phyloP scores from a whole-genome alignment of 164 flowering plant genomes.

The Piper longum region DNA sequence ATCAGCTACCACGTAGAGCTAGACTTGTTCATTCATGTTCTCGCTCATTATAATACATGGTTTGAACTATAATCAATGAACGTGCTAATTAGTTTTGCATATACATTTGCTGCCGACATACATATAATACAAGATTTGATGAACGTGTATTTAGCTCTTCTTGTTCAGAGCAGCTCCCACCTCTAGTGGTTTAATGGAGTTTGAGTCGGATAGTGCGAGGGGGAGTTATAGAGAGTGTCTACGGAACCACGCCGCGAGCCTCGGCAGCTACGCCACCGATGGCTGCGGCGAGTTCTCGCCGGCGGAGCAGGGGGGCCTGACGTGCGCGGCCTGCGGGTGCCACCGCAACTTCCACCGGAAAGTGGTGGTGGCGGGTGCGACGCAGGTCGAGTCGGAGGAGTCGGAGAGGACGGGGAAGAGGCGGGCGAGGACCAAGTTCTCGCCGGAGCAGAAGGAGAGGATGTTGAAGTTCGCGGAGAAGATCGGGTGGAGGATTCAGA shows the following conservation, averaged over 20 bases:
- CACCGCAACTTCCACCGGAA: slow-evolving; percentile 23
- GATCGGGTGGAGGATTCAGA: slow-evolving; percentile 15
- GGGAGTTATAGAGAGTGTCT: slow-evolving; percentile 14
- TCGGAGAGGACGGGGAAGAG: slow-evolving; percentile 10
- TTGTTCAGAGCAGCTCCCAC: no score
- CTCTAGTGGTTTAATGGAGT: background rate
- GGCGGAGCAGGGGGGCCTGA: slow-evolving; percentile 4
- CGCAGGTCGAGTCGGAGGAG: slow-evolving; percentile 3
- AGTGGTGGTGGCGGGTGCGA: background rate
- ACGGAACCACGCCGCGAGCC: slow-evolving; percentile 21
- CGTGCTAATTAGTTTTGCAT: no score
- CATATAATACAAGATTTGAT: no score
- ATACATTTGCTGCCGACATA: no score
- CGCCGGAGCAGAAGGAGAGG: slow-evolving; percentile 18
- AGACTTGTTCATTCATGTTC: no score
- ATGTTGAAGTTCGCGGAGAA: slow-evolving; percentile 21
- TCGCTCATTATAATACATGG: no score
- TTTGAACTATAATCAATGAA: no score
- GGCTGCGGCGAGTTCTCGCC: slow-evolving; percentile 22
- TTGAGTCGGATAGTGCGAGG: background rate
- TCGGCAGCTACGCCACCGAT: slow-evolving; percentile 19
- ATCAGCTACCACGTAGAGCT: no score
- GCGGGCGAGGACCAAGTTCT: slow-evolving; percentile 16
- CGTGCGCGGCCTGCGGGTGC: slow-evolving; percentile 24
- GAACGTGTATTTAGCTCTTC: no score